These are phyloP conservation scores for Taphrina wiesneri DNA, from an alignment of 1,139 yeast species.

Conservation along the genomic window DNA sequence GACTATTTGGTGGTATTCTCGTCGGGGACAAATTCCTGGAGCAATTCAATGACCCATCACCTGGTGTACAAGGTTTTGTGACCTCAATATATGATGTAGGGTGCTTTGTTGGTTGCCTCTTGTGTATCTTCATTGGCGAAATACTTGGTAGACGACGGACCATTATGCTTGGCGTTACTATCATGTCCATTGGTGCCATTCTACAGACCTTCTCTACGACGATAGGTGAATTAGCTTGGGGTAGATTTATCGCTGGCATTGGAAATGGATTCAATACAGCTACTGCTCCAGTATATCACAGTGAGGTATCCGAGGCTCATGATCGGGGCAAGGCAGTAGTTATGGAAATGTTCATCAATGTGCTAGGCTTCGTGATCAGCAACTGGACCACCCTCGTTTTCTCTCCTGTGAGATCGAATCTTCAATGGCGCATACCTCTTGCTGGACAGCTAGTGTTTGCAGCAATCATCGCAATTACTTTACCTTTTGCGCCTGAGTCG, in stretches of 20 bases:
- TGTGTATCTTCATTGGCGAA: constrained; percentile 55
- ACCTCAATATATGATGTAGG: constrained; percentile 45
- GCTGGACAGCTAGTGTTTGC: constrained; percentile 42
- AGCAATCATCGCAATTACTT: constrained; percentile 28
- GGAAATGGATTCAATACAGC: constrained; percentile 66
- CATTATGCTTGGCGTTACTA: constrained; percentile 51
- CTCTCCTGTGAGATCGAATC: constrained; percentile 45
- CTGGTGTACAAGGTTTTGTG: constrained; percentile 33
- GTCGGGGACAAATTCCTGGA: constrained; percentile 40
- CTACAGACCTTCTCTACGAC: constrained; percentile 51
- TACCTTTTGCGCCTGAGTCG: constrained; percentile 65
- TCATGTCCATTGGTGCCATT: constrained; percentile 54
- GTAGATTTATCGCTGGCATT: constrained; percentile 57
- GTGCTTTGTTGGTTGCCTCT: constrained; percentile 57
- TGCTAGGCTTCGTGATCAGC: constrained; percentile 69
- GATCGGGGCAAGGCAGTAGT: constrained; percentile 71
- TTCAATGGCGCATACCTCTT: constrained; percentile 55
- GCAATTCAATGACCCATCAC: constrained; percentile 39
- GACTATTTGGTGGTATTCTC: constrained; percentile 42
- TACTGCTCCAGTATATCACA: constrained; percentile 77
- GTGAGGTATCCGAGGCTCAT: constrained; percentile 71
- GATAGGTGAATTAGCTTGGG: constrained; percentile 56
- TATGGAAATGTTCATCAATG: constrained; percentile 70
- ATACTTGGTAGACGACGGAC: constrained; percentile 54
- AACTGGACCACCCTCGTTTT: constrained; percentile 65